Evolutionary conservation across 2,329 filamentous ascomycete genomes (phyloP), one percentile per base, ranked within the genome.

Genomic region (Cordyceps militaris): DNA sequence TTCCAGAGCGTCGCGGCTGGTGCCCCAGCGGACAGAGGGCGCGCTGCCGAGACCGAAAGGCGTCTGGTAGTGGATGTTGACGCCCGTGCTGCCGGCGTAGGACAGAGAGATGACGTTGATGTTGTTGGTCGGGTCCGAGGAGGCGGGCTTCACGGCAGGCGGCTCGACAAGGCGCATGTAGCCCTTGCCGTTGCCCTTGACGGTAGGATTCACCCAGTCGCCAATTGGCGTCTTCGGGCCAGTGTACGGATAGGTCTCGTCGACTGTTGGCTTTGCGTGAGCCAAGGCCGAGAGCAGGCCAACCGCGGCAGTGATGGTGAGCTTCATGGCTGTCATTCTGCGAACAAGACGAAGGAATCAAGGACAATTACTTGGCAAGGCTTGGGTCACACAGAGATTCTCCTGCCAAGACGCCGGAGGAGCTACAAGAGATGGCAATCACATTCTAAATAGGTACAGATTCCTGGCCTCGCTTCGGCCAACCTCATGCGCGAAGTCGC

Each of bases 41-140:
- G 66, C 61, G n/a, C 63, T 65, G 14, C 73, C 75, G n/a, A 81
- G 66, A 7, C 78, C 78, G 61, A 80, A 81, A 0, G 78, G 76
- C 0, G 78, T 80, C 67, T 80, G 78, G 64, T 73, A 81, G 66
- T 80, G 78, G 57, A 80, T 72, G 63, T 78, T 78, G 64, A 80
- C 75, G 34, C 78, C 78, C 19, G 34, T 40, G 51, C 70, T 65
- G 1, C 76, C 76, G 2, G 79, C 60, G 59, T 79, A 80, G 1
- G 77, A 70, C 58, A 78, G 61, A 4, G 73, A 73, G 57, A 80
- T 77, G 38, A 80, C 78, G 61, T 81, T 80, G 65, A 81, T 65
- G 55, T 80, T 81, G 69, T 80, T 81, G 42, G 69, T 75, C 7
- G 77, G 74, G 48, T 76, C 73, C 10, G 61, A 60, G 7, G 64